A percentile compares a stretch with the other conserved stretches of the same genome.
phyloP scores from a whole-genome alignment of 2,329 filamentous ascomycete genomes.

The Sporothrix curviconia region DNA sequence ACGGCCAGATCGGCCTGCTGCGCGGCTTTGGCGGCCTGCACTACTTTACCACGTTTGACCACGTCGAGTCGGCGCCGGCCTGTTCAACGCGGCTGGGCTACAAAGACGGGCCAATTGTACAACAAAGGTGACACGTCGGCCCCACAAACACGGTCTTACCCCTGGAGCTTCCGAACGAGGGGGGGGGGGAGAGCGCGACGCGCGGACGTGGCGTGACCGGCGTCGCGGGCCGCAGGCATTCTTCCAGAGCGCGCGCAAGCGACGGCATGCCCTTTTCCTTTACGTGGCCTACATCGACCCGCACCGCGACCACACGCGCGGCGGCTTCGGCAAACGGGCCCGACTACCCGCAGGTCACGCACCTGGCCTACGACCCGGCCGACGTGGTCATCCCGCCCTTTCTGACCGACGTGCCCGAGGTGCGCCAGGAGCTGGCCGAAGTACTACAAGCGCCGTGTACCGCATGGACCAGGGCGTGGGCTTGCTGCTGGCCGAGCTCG shows the following conservation, averaged over 20 bases:
- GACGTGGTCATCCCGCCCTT: conserved; percentile 36
- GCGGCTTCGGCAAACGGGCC: conserved; percentile 41
- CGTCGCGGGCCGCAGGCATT: conserved; percentile 33
- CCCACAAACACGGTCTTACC: too few relatives aligned
- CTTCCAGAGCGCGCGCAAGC: conserved; percentile 34
- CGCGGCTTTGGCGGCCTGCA: conserved; percentile 28
- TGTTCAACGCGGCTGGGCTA: conserved; percentile 36
- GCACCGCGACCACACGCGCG: conserved; percentile 36
- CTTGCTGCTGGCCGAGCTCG: conserved; percentile 31
- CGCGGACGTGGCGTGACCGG: conserved; percentile 39
- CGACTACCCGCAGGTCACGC: conserved; percentile 20
- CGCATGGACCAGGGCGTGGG: conserved; percentile 38
- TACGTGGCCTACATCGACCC: conserved; percentile 41
- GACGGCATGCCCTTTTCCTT: conserved; percentile 35
- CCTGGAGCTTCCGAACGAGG: too few relatives aligned
- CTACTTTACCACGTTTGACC: conserved; percentile 39
- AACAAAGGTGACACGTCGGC: conserved; percentile 44
- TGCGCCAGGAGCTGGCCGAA: conserved; percentile 37
- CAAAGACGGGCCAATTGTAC: conserved; percentile 39
- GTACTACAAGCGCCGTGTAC: conserved; percentile 36
- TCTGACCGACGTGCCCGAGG: conserved; percentile 34
- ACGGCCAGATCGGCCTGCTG: conserved; percentile 41
- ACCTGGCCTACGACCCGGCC: conserved; percentile 22
- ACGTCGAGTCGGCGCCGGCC: conserved; percentile 35
- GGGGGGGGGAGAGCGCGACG: too few relatives aligned